These are phyloP conservation scores for Fremontodendron californicum DNA, from an alignment of 345 rosid species.

Conservation along the genomic window DNA sequence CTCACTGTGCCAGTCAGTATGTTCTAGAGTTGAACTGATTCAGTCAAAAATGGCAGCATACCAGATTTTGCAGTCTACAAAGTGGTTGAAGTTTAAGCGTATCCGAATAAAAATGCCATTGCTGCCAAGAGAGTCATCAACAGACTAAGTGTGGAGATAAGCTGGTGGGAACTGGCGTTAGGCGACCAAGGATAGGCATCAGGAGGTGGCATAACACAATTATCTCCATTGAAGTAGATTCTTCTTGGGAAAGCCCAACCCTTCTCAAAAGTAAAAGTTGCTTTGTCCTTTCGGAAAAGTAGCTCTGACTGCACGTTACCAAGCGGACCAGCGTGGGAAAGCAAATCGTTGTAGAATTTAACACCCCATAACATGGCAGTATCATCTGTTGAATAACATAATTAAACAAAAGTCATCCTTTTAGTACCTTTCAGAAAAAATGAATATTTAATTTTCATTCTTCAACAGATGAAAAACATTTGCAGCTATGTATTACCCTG, in stretches of 20 bases:
- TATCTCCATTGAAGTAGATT: constrained; percentile 83
- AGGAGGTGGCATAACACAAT: constrained; percentile 85
- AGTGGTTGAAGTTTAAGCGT: constrained; percentile 1
- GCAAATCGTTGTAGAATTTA: constrained; percentile 71
- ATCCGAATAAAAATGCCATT: constrained; percentile 36
- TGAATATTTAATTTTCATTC: not conserved
- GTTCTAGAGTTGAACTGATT: not conserved
- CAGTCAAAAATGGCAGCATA: not conserved
- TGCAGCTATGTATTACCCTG: not conserved
- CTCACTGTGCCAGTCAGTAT: not conserved
- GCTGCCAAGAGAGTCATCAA: constrained; percentile 28
- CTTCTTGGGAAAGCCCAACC: constrained; percentile 94
- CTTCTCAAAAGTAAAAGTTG: constrained; percentile 64
- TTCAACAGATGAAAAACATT: not conserved
- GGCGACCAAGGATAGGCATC: constrained; percentile 87
- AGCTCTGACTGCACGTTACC: constrained; percentile 87
- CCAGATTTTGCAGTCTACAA: not conserved
- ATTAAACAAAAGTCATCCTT: not conserved
- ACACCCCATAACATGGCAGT: constrained; percentile 80
- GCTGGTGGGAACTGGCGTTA: constrained; percentile 36
- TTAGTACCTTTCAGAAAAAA: not conserved
- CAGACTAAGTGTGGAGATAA: constrained; percentile 23
- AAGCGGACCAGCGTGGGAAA: constrained; percentile 63
- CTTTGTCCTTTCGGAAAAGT: constrained; percentile 62
- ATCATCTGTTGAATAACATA: constrained; percentile 49